These are phyloP conservation scores for Sistotremastrum niveocremeum DNA, from an alignment of 768 basidiomycete species.

Conservation along the genomic window DNA sequence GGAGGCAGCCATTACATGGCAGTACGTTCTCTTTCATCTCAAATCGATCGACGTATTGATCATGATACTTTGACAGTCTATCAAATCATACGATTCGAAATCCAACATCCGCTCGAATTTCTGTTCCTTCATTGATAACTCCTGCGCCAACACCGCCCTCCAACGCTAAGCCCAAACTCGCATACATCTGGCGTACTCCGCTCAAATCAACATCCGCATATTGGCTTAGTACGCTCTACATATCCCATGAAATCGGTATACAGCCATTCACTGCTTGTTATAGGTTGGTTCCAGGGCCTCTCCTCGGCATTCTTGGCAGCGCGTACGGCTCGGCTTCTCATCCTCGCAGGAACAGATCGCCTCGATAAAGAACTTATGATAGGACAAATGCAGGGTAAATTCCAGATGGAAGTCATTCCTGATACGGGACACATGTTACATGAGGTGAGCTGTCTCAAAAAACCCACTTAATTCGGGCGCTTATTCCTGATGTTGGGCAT, in stretches of 20 bases:
- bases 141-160: conserved; percentile 19
- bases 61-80: conserved; percentile 33
- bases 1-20: conserved; percentile 89
- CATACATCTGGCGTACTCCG: conserved; percentile 73
- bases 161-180: conserved; percentile 22
- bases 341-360: conserved; percentile 86
- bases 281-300: conserved; percentile 86
- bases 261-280: not conserved
- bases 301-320: conserved; percentile 67
- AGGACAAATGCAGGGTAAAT: conserved; percentile 91
- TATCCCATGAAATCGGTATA: not conserved
- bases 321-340: conserved; percentile 71
- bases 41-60: not conserved
- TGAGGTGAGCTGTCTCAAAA: conserved; percentile 43
- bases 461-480: not conserved
- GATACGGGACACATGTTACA: conserved; percentile 91
- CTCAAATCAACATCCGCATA: conserved; percentile 74
- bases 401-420: conserved; percentile 80
- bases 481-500: conserved; percentile 1
- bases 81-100: conserved; percentile 76
- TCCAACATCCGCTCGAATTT: conserved; percentile 68
- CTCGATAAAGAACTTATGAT: conserved; percentile 92
- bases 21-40: conserved; percentile 41
- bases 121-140: conserved; percentile 68
- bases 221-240: conserved; percentile 60